phyloP scores from a whole-genome alignment of 306 rosid genomes.

The Lathyrus oleraceus region DNA sequence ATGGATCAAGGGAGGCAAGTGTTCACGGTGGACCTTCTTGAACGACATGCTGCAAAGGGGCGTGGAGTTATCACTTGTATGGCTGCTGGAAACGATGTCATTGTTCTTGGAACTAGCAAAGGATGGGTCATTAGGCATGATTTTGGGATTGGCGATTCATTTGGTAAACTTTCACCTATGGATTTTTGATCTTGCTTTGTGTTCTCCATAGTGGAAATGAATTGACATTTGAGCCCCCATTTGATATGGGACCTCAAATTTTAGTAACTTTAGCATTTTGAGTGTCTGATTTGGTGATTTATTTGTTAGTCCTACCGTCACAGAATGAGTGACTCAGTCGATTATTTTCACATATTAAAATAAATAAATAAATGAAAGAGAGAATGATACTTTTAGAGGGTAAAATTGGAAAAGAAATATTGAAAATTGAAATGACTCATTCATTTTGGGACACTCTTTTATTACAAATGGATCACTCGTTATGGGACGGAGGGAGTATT shows the following conservation, averaged over 20 bases:
- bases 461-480: no score
- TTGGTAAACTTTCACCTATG: slow-evolving; percentile 48
- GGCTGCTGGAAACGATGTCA: slow-evolving; percentile 94
- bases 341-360: no score
- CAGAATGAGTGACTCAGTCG: no score
- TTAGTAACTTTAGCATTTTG: slow-evolving; percentile 12
- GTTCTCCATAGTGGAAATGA: not conserved
- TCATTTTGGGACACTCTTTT: no score
- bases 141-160: slow-evolving; percentile 84
- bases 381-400: no score
- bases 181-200: slow-evolving; percentile 4
- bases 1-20: slow-evolving; percentile 90
- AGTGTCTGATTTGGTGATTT: slow-evolving; percentile 27
- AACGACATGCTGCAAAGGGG: slow-evolving; percentile 89
- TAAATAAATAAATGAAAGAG: no score
- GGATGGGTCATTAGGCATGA: slow-evolving; percentile 97
- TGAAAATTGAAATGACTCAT: no score
- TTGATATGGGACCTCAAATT: slow-evolving; percentile 1
- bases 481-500: no score
- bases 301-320: no score
- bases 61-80: slow-evolving; percentile 84
- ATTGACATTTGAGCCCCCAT: slow-evolving; percentile 8
- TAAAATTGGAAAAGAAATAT: no score
- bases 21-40: slow-evolving; percentile 90
- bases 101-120: slow-evolving; percentile 85